These are phyloP conservation scores for Ogataea haglerorum DNA, from an alignment of 805 yeast species.

Conservation along the genomic window DNA sequence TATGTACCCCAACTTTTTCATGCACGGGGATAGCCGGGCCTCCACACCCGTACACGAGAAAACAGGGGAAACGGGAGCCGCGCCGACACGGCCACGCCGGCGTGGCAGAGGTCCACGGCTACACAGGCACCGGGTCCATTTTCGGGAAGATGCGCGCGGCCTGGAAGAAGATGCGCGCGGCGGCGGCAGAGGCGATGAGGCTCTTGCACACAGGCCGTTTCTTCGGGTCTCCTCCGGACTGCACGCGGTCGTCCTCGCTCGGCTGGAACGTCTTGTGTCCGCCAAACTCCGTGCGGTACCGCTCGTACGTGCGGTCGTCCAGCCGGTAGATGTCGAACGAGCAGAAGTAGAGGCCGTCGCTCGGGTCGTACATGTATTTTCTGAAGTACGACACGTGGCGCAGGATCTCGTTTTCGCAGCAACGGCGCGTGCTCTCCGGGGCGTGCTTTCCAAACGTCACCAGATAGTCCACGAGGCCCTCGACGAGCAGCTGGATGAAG, in stretches of 20 bases:
- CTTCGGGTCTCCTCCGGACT: constrained; percentile 33
- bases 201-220: constrained; percentile 36
- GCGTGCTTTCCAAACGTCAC: constrained; percentile 43
- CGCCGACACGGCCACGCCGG: too few relatives aligned
- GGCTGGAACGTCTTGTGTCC: constrained; percentile 50
- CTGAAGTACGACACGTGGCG: constrained; percentile 57
- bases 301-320: constrained; percentile 45
- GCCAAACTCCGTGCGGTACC: constrained; percentile 53
- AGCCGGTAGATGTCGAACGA: constrained; percentile 56
- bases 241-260: constrained; percentile 49
- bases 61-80: too few relatives aligned
- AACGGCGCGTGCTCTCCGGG: constrained; percentile 33
- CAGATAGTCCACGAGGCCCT: constrained; percentile 65
- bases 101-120: not conserved
- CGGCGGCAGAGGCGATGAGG: constrained; percentile 61
- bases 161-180: constrained; percentile 68
- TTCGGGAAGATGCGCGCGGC: constrained; percentile 54
- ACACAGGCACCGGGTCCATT: constrained; percentile 23
- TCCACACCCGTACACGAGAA: too few relatives aligned
- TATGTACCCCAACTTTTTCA: constrained; percentile 2
- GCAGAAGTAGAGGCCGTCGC: constrained; percentile 58
- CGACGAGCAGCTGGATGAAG: constrained; percentile 61
- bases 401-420: constrained; percentile 39
- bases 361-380: constrained; percentile 53
- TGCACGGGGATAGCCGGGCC: not conserved